Base-by-base conservation (phyloP, 73 alveolate genomes). In the Tetrahymena elliotti region DNA sequence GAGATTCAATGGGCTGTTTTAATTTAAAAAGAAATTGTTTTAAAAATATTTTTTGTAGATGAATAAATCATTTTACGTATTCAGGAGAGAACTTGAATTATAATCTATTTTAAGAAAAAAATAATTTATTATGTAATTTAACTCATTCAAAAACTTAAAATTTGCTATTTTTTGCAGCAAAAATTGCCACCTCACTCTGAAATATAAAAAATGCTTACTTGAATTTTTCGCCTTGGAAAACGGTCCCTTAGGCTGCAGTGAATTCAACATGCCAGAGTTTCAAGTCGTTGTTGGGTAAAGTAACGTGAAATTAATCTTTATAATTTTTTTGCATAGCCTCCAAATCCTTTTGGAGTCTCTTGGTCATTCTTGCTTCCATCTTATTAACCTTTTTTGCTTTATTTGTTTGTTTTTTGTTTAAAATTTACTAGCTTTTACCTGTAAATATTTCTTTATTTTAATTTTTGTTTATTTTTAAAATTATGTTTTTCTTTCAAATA, bases 1-100 rank as follows among this genome's bases (percentile, higher is more conserved):
- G 99, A 84, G 99, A 96, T 84, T 98, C 99, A 36, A 98, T 98
- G 35, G 99, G 99, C 97, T 98, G 98, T 83, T 96, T 94, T 33
- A 38, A 83, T 37, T 33, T 34, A 94, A 31, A 94, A 94, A 84
- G 18, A 41, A 40, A 53, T 52, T 35, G 88, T 84, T 92, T 33
- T 38, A 41, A 95, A 93, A 93, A 68, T 68, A 10, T 68, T 31
- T 68, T 68, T 24, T 52, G 93, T 83, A 35, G 52, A 84, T n/a
- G 93, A 84, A 83, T 33, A 95, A 93, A 82, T 35, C 33, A 52
- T 34, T 84, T 94, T 96, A 96, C 98, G 83, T 97, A 97, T 84
- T 97, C 96, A 52, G 95, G 96, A 38, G 96, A 95, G 96, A 98
- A 98, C 97, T 96, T 98, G 97, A 98, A 98, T 95, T 98, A 97